These are phyloP conservation scores for Grosmannia clavigera DNA, from an alignment of 2,329 filamentous ascomycete genomes.

Conservation along the genomic window DNA sequence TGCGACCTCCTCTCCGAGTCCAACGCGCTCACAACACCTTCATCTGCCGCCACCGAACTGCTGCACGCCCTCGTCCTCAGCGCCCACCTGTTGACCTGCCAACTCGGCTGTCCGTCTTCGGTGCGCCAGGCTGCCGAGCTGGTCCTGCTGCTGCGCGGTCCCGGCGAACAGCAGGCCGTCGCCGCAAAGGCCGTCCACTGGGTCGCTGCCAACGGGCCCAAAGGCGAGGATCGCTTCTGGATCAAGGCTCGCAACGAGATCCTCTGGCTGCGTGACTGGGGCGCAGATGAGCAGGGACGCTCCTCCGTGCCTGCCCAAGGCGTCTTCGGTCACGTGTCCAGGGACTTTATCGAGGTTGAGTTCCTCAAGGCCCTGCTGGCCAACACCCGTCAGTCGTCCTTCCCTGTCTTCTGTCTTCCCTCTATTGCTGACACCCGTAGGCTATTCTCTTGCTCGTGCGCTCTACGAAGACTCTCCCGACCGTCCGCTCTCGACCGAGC, in stretches of 20 bases:
- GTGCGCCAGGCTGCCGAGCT: slow-evolving; percentile 48
- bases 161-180: slow-evolving; percentile 50
- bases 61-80: slow-evolving; percentile 52
- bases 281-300: slow-evolving; percentile 31
- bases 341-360: slow-evolving; percentile 54
- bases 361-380: slow-evolving; percentile 56
- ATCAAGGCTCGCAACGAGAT: slow-evolving; percentile 48
- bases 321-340: slow-evolving; percentile 46
- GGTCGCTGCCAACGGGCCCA: slow-evolving; percentile 35
- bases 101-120: slow-evolving; percentile 32
- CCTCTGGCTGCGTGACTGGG: slow-evolving; percentile 65
- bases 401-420: not conserved
- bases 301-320: slow-evolving; percentile 21
- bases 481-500: slow-evolving; percentile 32
- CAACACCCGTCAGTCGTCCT: slow-evolving; percentile 38
- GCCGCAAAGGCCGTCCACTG: slow-evolving; percentile 46
- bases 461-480: slow-evolving; percentile 44
- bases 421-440: slow-evolving; percentile 21
- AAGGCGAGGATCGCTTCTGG: slow-evolving; percentile 54
- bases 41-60: slow-evolving; percentile 40
- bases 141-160: slow-evolving; percentile 48
- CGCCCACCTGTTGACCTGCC: slow-evolving; percentile 36
- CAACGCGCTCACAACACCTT: slow-evolving; percentile 55
- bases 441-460: slow-evolving; percentile 48
- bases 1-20: slow-evolving; percentile 42